Evolutionary conservation across 192 early-diverging fungal genomes (phyloP).

Genomic region (Phycomyces nitens): DNA sequence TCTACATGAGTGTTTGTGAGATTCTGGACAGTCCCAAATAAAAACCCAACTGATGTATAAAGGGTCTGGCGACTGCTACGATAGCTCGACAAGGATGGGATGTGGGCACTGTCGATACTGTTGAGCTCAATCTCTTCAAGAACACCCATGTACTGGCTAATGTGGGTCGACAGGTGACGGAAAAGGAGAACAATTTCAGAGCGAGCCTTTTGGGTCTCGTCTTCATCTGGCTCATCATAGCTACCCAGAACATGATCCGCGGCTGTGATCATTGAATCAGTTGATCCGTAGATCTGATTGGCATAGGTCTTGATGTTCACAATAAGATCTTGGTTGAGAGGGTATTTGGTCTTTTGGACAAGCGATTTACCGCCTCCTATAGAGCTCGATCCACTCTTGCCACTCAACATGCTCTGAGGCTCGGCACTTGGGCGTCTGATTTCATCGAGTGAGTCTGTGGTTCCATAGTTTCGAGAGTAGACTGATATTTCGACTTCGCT

Average conservation of each 20-base stretch:
- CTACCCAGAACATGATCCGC: neutral
- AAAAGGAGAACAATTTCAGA: slow-evolving; percentile 3
- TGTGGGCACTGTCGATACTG: neutral
- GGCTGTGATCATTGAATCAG: neutral
- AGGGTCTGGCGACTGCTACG: slow-evolving; percentile 5
- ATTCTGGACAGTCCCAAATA: slow-evolving; percentile 21
- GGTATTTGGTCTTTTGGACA: neutral
- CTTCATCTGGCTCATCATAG: neutral
- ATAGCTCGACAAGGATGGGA: slow-evolving; percentile 2
- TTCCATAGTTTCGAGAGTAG: too few relatives aligned
- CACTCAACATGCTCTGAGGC: neutral
- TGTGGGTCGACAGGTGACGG: slow-evolving; percentile 6
- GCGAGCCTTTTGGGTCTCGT: neutral
- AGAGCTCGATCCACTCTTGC: too few relatives aligned
- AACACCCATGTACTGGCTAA: slow-evolving; percentile 22
- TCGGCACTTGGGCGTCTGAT: neutral
- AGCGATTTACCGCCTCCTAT: neutral
- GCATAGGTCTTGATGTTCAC: slow-evolving; percentile 12
- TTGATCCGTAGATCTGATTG: slow-evolving; percentile 13
- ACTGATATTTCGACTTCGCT: neutral
- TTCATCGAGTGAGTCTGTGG: neutral
- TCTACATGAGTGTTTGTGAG: slow-evolving; percentile 4
- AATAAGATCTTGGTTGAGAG: slow-evolving; percentile 14
- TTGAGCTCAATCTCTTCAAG: slow-evolving; percentile 20
- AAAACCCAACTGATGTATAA: slow-evolving; percentile 13